Conservation (phyloP, 768 basidiomycete species). For the Lentinula boryana region DNA sequence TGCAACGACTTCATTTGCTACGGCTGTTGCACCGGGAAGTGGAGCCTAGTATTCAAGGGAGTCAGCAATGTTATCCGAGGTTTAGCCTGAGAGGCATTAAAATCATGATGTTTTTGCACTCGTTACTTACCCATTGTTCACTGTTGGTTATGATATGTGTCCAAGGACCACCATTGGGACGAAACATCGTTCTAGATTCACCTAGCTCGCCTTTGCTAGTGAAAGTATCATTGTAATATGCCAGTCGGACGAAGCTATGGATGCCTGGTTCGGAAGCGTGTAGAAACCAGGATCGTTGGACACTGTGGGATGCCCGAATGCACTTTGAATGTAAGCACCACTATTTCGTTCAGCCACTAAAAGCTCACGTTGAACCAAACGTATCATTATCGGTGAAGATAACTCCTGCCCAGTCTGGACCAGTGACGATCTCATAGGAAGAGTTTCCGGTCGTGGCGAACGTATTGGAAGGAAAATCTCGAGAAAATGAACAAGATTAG, state of each 20-base stretch:
- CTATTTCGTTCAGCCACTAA: background rate
- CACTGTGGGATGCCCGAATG: background rate
- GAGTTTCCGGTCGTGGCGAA: slow-evolving; percentile 11
- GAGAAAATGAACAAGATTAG: background rate
- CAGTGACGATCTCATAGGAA: slow-evolving; percentile 6
- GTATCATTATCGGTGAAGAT: slow-evolving; percentile 20
- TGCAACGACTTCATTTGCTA: slow-evolving; percentile 13
- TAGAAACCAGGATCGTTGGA: slow-evolving; percentile 22
- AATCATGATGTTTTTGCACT: too few relatives aligned
- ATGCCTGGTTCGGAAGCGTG: slow-evolving; percentile 19
- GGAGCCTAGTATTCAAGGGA: slow-evolving; percentile 13
- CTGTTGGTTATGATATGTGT: slow-evolving; percentile 19
- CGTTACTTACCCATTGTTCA: slow-evolving; percentile 17
- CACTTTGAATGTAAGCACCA: background rate
- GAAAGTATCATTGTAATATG: slow-evolving; percentile 15
- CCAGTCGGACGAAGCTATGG: slow-evolving; percentile 20
- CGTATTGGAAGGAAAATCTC: slow-evolving; percentile 16
- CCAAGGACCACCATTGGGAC: slow-evolving; percentile 19
- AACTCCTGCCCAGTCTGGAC: slow-evolving; percentile 18
- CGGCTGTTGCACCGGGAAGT: slow-evolving; percentile 13
- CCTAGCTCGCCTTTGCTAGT: slow-evolving; percentile 15
- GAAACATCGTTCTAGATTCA: slow-evolving; percentile 23
- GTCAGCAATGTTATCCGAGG: too few relatives aligned
- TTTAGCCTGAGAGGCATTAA: background rate
- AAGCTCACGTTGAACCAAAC: slow-evolving; percentile 3